These are phyloP conservation scores for Apocynum venetum DNA, from an alignment of 257 asterid species.

Conservation along the genomic window DNA sequence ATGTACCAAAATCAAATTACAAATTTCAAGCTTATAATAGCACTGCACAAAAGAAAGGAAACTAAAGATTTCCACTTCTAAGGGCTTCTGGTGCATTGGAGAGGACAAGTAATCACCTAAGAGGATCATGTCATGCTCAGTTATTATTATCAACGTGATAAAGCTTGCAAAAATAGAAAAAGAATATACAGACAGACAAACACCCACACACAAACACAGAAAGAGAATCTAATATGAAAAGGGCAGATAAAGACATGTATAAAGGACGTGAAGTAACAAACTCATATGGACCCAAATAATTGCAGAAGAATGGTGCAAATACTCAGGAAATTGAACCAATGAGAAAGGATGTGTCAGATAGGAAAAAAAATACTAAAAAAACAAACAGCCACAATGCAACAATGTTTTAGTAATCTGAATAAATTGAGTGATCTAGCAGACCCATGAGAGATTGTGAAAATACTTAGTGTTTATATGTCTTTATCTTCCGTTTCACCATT, in stretches of 20 bases:
- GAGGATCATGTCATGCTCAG: neutral
- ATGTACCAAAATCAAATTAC: neutral
- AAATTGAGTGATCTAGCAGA: neutral
- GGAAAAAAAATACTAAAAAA: no score
- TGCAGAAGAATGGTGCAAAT: neutral
- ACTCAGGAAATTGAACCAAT: no score
- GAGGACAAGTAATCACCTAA: neutral
- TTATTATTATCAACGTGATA: neutral
- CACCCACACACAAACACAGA: no score
- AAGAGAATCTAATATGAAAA: no score
- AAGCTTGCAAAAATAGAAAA: neutral
- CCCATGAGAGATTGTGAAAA: neutral
- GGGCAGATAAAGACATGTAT: no score
- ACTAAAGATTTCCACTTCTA: neutral
- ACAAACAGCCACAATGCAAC: neutral
- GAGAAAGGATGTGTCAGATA: neutral
- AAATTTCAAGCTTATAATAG: neutral
- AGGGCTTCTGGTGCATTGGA: neutral
- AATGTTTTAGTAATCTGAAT: neutral
- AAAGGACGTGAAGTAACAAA: neutral
- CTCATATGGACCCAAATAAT: no score
- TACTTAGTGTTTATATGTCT: neutral
- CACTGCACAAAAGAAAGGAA: neutral
- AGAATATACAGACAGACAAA: neutral
- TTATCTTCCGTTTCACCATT: neutral